Base-by-base conservation (phyloP, 768 basidiomycete genomes). In the Leccinum uliginosum region DNA sequence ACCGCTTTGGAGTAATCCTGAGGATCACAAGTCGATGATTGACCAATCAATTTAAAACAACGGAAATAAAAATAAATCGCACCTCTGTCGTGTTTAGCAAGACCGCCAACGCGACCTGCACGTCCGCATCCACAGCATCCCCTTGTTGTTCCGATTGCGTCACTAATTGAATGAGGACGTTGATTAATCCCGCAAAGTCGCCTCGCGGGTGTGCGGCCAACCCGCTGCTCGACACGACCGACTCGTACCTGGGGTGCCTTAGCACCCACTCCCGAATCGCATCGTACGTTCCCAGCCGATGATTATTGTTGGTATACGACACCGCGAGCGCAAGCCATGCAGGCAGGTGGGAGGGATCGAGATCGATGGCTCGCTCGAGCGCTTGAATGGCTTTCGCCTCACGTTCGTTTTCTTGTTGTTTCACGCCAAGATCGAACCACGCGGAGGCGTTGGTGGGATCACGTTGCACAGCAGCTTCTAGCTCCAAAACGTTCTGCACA, bases 401-500 rank as follows among this genome's bases (percentile, higher is more conserved):
- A 15, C 95, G 85, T 71, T 99, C 97, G 69, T 95, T 97, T 73
- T 97, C 95, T 71, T 99, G 97, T 67, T 98, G 97, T 72, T 91
- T 94, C 50, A 99, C 86, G 24, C 97, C 97, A 50, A 98, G 85
- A 62, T 89, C 83, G 67, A 83, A 95, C 97, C 97, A 99, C 9
- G 86, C 87, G 34, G 73, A 62, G 4, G 89, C 84, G 63, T 89
- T 81, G 9, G 69, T 74, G 59, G 87, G 84, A 64, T 93, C 82
- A 40, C 80, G 81, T 67, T 96, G 91, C 14, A 96, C 93, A 24
- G 80, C 80, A 7, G 96, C 96, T 74, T 99, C 96, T 12, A 93
- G 77, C 69, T 93, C 88, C 29, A 98, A 76, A 9, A 98, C 84
- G 62, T 81, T 89, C 93, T 98, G 73, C 50, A 65, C 17, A 53